Percentiles rank a stretch among this genome's conserved stretches.
These are phyloP conservation scores for Solanum rostratum DNA, from an alignment of 257 asterid genomes.

Conservation along the genomic window DNA sequence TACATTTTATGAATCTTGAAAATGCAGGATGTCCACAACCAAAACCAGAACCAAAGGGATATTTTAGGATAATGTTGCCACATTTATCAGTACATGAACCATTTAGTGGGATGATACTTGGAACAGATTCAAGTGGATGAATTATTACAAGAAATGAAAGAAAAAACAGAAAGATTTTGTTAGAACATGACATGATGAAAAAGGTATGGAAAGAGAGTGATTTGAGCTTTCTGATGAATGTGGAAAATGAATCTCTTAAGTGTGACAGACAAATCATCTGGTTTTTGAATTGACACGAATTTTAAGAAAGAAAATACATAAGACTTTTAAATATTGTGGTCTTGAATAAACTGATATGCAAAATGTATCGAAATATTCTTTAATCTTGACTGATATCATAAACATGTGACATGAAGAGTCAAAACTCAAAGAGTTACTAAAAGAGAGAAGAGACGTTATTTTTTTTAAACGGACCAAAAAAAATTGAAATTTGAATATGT, in stretches of 20 bases:
- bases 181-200: conserved; percentile 13
- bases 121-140: conserved; percentile 21
- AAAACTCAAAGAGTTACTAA: not conserved
- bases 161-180: not conserved
- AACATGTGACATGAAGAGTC: not conserved
- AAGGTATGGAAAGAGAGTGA: not conserved
- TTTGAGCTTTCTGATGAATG: not conserved
- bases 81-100: conserved; percentile 36
- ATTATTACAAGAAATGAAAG: conserved; percentile 9
- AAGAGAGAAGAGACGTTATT: not conserved
- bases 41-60: conserved; percentile 47
- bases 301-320: not conserved
- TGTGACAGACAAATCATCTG: not conserved
- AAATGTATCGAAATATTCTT: not conserved
- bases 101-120: conserved; percentile 35
- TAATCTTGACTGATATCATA: not conserved
- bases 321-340: not conserved
- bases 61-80: conserved; percentile 34
- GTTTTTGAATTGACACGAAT: not conserved
- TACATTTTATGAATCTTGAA: conserved; percentile 32
- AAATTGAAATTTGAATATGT: not conserved
- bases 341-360: not conserved
- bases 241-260: not conserved
- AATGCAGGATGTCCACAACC: conserved; percentile 64
- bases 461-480: no score